These are phyloP conservation scores for Acrodontium crateriforme DNA, from an alignment of 2,329 filamentous ascomycete genomes.

Conservation along the genomic window DNA sequence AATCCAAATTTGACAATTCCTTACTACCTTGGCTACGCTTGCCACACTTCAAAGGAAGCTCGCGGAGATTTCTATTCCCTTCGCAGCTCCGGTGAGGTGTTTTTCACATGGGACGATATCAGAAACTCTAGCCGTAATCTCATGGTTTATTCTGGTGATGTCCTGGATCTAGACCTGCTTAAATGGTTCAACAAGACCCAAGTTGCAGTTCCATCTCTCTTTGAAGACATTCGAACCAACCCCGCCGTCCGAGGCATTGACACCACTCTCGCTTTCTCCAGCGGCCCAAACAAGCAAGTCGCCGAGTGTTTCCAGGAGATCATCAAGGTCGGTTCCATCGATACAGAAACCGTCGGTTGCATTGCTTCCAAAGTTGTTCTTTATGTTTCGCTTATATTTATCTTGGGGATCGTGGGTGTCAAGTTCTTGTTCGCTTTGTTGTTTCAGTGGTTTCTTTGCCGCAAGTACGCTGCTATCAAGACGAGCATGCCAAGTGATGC, in stretches of 20 bases:
- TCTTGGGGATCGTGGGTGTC: conserved; percentile 71
- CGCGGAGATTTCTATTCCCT: conserved; percentile 67
- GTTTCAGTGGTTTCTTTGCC: conserved; percentile 94
- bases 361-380: conserved; percentile 96
- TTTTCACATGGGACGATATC: conserved; percentile 90
- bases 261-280: conserved; percentile 77
- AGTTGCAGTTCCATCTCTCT: conserved; percentile 60
- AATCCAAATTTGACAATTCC: conserved; percentile 56
- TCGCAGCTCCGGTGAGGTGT: conserved; percentile 65
- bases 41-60: conserved; percentile 61
- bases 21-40: conserved; percentile 74
- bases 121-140: conserved; percentile 80
- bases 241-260: conserved; percentile 66
- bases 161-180: conserved; percentile 78
- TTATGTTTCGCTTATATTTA: conserved; percentile 83
- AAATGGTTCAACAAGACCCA: conserved; percentile 79
- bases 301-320: conserved; percentile 84
- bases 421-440: conserved; percentile 81
- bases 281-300: conserved; percentile 60
- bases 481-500: conserved; percentile 70
- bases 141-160: conserved; percentile 85
- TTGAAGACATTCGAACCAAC: conserved; percentile 65
- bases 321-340: conserved; percentile 88
- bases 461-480: conserved; percentile 69
- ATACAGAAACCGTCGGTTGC: conserved; percentile 91